A percentile compares a stretch with the other conserved stretches of the same genome.
phyloP scores from a whole-genome alignment of 352 stramenopile genomes.

The Globisporangium cederbergense region DNA sequence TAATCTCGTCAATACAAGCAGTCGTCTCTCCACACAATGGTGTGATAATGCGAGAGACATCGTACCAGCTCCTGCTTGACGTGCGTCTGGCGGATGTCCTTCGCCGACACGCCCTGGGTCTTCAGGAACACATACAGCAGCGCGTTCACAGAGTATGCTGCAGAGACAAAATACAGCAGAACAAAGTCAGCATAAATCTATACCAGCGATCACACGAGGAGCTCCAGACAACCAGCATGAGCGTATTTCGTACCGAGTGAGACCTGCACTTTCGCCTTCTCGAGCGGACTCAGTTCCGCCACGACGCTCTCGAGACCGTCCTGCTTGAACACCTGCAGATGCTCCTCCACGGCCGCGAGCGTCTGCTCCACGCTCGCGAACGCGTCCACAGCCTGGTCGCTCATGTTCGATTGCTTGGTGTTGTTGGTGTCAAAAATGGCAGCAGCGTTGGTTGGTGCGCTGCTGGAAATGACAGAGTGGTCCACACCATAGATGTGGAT shows the following conservation, averaged over 20 bases:
- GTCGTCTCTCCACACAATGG: background rate
- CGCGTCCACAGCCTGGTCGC: constrained; percentile 55
- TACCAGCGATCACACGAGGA: background rate
- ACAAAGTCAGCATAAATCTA: background rate
- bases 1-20: background rate
- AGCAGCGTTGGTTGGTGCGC: constrained; percentile 3
- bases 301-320: constrained; percentile 56
- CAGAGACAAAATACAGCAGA: constrained; percentile 5
- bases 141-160: constrained; percentile 86
- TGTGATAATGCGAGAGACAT: background rate
- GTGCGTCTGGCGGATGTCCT: constrained; percentile 87
- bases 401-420: constrained; percentile 27
- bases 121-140: constrained; percentile 87
- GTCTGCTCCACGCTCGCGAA: constrained; percentile 78
- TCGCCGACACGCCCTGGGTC: constrained; percentile 81
- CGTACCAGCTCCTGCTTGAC: constrained; percentile 85
- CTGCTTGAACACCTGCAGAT: constrained; percentile 57
- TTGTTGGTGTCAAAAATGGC: background rate
- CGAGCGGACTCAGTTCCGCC: constrained; percentile 53
- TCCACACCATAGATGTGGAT: background rate
- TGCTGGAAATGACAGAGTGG: constrained; percentile 7
- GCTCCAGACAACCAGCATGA: background rate
- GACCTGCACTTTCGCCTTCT: constrained; percentile 83
- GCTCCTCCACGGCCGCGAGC: constrained; percentile 69
- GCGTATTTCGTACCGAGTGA: constrained; percentile 48